Conservation (phyloP, 768 basidiomycete species). For the Suillus spraguei region DNA sequence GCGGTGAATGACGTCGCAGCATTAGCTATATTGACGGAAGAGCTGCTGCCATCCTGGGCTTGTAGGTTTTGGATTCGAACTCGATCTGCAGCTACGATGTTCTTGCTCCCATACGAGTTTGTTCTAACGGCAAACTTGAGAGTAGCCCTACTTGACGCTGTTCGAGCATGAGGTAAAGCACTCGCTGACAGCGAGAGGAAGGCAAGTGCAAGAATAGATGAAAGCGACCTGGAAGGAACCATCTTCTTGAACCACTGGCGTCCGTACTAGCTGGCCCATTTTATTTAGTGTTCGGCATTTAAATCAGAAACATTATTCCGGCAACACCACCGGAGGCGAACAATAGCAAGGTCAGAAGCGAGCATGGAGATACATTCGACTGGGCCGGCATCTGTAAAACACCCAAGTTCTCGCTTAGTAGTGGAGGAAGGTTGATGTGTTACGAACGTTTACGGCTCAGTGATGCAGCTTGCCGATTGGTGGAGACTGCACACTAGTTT, state of each 20-base stretch:
- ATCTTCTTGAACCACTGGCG: neutral
- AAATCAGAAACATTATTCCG: no score
- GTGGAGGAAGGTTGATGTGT: no score
- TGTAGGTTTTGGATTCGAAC: slow-evolving; percentile 7
- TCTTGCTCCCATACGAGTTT: slow-evolving; percentile 5
- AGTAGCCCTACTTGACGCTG: slow-evolving; percentile 1
- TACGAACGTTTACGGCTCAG: no score
- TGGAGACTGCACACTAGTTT: no score
- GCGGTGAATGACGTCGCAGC: slow-evolving; percentile 18
- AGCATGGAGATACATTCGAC: no score
- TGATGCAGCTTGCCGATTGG: no score
- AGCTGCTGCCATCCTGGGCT: neutral
- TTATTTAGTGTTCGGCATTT: no score
- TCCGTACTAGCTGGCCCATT: no score
- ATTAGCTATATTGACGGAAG: slow-evolving; percentile 18
- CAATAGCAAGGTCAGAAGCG: no score
- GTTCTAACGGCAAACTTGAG: slow-evolving; percentile 11
- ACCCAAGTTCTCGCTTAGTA: no score
- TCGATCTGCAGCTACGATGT: slow-evolving; percentile 11
- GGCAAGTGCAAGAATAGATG: slow-evolving; percentile 9
- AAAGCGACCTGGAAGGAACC: slow-evolving; percentile 9
- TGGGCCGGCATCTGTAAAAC: no score
- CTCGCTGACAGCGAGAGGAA: slow-evolving; percentile 3
- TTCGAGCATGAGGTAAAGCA: slow-evolving; percentile 1
- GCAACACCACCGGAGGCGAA: no score